Evolutionary conservation across 139 green algal species (phyloP).

Genomic region (Microglena sp.): DNA sequence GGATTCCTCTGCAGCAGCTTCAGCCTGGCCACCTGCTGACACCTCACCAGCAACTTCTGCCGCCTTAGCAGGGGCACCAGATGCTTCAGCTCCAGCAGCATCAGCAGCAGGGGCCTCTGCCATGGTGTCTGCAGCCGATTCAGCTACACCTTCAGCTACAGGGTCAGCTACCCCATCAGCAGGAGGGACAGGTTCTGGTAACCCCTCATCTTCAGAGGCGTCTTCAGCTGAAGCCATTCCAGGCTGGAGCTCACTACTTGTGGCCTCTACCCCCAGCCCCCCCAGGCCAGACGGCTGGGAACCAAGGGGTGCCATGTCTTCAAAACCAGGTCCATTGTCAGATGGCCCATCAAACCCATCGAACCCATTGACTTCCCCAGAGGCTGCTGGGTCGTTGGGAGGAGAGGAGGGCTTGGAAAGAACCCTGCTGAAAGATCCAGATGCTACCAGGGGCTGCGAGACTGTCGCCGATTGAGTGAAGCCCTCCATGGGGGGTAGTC

Average conservation of each 20-base stretch:
- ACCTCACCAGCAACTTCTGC: background rate
- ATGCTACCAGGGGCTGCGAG: background rate
- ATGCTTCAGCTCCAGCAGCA: background rate
- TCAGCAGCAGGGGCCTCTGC: background rate
- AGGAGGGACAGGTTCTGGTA: background rate
- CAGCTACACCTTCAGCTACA: background rate
- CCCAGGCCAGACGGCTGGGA: no score
- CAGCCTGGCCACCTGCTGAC: background rate
- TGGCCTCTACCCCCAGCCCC: background rate
- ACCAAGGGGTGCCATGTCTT: background rate
- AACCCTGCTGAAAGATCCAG: background rate
- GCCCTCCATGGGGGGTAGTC: conserved; percentile 8
- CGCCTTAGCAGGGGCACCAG: background rate
- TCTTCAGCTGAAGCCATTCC: background rate
- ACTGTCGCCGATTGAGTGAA: background rate
- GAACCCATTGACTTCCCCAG: background rate
- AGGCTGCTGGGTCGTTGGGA: background rate
- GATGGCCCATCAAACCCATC: background rate
- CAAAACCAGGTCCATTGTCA: background rate
- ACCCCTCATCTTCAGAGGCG: background rate
- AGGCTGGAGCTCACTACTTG: background rate
- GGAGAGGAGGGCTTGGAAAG: background rate
- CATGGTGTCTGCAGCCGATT: background rate
- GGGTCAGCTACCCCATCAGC: background rate
- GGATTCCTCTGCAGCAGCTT: background rate